Evolutionary conservation across 2,329 filamentous ascomycete genomes (phyloP).

Genomic region (Fusarium sambucinum): DNA sequence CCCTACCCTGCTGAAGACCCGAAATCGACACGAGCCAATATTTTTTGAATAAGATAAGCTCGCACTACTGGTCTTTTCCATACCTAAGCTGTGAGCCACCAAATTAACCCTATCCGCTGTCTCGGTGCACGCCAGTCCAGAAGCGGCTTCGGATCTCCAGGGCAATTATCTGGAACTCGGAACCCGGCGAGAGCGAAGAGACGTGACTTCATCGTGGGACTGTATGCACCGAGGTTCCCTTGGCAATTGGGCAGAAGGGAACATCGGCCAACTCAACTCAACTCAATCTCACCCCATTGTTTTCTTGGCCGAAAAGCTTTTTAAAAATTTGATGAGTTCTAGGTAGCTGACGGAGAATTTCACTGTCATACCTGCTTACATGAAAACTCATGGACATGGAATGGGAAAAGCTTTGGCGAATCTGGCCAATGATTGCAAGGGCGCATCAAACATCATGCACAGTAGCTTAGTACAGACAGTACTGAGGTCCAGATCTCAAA

Average conservation of each 20-base stretch:
- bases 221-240: constrained; percentile 10
- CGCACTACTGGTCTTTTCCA: neutral
- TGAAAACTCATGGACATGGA: too few species aligned
- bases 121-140: constrained; percentile 29
- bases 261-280: constrained; percentile 20
- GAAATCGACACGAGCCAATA: neutral
- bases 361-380: neutral
- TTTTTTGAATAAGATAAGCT: constrained; percentile 1
- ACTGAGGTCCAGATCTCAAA: neutral
- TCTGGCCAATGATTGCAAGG: too few species aligned
- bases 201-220: neutral
- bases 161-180: constrained; percentile 11
- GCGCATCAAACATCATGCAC: neutral
- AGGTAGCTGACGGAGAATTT: neutral
- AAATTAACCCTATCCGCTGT: constrained; percentile 9
- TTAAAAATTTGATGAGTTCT: neutral
- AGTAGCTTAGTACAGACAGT: neutral
- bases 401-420: too few species aligned
- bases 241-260: constrained; percentile 8
- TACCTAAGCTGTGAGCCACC: constrained; percentile 8
- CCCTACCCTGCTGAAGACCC: constrained; percentile 6
- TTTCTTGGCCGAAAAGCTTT: constrained; percentile 8
- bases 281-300: neutral
- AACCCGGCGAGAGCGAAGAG: constrained; percentile 32
- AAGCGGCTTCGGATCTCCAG: constrained; percentile 20